Percentiles rank a stretch among this genome's conserved stretches.
These are phyloP conservation scores for Uronychia setigera DNA, from an alignment of 73 alveolate species.

Conservation along the genomic window DNA sequence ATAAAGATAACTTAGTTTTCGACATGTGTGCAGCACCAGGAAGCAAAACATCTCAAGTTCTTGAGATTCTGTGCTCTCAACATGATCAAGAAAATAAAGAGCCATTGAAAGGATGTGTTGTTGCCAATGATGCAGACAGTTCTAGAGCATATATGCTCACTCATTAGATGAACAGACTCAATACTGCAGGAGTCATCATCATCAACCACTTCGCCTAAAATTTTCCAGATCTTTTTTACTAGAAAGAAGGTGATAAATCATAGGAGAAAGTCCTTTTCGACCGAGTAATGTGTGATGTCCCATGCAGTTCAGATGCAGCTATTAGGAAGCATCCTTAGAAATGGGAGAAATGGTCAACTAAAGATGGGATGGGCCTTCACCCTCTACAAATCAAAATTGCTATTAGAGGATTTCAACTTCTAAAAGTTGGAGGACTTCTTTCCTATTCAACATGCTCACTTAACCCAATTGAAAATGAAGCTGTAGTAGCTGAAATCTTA, in stretches of 20 bases:
- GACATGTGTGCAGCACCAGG: slow-evolving; percentile 99
- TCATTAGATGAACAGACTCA: slow-evolving; percentile 90
- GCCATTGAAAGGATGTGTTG: slow-evolving; percentile 78
- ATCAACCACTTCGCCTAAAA: slow-evolving; percentile 94
- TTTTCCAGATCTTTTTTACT: slow-evolving; percentile 78
- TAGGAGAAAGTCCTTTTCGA: slow-evolving; percentile 75
- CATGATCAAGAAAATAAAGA: slow-evolving; percentile 59
- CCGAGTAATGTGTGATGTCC: slow-evolving; percentile 98
- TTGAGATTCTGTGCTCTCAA: slow-evolving; percentile 83
- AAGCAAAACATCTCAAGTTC: slow-evolving; percentile 95
- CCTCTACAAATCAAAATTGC: slow-evolving; percentile 89
- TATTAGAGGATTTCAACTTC: slow-evolving; percentile 84
- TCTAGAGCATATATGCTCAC: slow-evolving; percentile 96
- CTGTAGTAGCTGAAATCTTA: slow-evolving; percentile 88
- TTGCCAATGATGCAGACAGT: slow-evolving; percentile 96
- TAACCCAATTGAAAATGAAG: slow-evolving; percentile 99
- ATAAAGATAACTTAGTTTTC: slow-evolving; percentile 74
- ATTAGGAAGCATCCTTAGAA: slow-evolving; percentile 95
- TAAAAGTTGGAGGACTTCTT: slow-evolving; percentile 94
- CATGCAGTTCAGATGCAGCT: slow-evolving; percentile 99
- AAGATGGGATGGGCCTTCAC: slow-evolving; percentile 92
- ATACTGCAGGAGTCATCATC: slow-evolving; percentile 84
- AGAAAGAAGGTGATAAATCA: slow-evolving; percentile 9
- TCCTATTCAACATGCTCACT: slow-evolving; percentile 98
- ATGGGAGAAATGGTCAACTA: slow-evolving; percentile 97